Evolutionary conservation across 768 basidiomycete genomes (phyloP).

Genomic region (Crepidotus variabilis): DNA sequence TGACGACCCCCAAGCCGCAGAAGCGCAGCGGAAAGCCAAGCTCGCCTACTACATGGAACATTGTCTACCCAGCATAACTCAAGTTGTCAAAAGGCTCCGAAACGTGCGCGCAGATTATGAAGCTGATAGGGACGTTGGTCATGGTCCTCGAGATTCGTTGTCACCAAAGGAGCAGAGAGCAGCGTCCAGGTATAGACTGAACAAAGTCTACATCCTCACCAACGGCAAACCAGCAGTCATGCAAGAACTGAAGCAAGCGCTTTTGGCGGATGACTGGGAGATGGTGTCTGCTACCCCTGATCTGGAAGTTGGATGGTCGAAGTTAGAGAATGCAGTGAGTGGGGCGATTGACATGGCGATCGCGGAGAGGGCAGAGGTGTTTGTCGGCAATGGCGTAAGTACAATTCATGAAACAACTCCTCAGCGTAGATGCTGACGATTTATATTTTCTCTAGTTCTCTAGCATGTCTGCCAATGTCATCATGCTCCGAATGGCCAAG

Average conservation of each 20-base stretch:
- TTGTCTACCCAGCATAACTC: slow-evolving; percentile 38
- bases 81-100: slow-evolving; percentile 37
- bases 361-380: slow-evolving; percentile 53
- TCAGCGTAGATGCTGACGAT: background rate
- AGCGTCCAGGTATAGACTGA: slow-evolving; percentile 1
- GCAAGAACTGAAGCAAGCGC: slow-evolving; percentile 29
- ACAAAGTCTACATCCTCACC: slow-evolving; percentile 45
- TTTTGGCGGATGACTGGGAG: slow-evolving; percentile 47
- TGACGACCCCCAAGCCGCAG: background rate
- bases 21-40: background rate
- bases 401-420: background rate
- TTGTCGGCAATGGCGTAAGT: slow-evolving; percentile 59
- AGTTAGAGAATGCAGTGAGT: slow-evolving; percentile 42
- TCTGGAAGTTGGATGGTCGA: slow-evolving; percentile 35
- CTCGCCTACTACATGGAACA: slow-evolving; percentile 34
- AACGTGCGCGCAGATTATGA: slow-evolving; percentile 29
- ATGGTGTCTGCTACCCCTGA: slow-evolving; percentile 37
- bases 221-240: slow-evolving; percentile 47
- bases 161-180: background rate
- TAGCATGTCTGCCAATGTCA: slow-evolving; percentile 46
- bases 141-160: background rate
- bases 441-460: slow-evolving; percentile 32
- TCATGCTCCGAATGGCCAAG: slow-evolving; percentile 41
- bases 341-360: slow-evolving; percentile 62
- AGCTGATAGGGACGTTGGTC: background rate